Evolutionary conservation across 352 stramenopile genomes (phyloP), one percentile per base, ranked within the genome.

Genomic region (Globisporangium polare): DNA sequence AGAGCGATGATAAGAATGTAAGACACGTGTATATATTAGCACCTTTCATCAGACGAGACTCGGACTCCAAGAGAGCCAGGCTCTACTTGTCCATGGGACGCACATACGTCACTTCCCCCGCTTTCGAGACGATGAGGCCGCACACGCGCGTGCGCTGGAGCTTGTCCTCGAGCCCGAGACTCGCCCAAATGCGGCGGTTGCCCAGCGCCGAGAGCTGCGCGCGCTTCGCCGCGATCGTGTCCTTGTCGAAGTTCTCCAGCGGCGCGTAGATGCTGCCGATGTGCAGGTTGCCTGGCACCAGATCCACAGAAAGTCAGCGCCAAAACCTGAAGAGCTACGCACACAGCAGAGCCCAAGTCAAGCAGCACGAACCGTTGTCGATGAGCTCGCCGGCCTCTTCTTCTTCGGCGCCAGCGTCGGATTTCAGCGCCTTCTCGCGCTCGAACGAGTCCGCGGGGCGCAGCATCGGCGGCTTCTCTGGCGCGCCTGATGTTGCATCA

Each of bases 181-280:
- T 95, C 45, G 86, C 80, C 86, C 86, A 95, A 42, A 95, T 92
- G 20, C 86, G 79, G 13, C 83, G 81, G 37, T 93, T 95, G 33
- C 78, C 82, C 4, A 92, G 67, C 31, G 80, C 81, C 33, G 80
- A 69, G 7, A 95, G 69, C 58, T 93, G 81, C 12, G 83, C 81
- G 18, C 86, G 83, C 54, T 94, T 94, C 17, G 80, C 80, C n/a
- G 86, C 83, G 26, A 94, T 79, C 8, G 83, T 78, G 35, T 94
- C 83, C 56, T 89, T 89, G 54, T 91, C 77, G 53, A 92, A 92
- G 50, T 69, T 83, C 39, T 90, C 82, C 18, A 95, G 63, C 45
- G 84, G 86, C 17, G 83, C 78, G 58, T 89, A 92, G 45, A 93
- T 83, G 57, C 61, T 88, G 20, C 74, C 75, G 27, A 89, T 70